These are phyloP conservation scores for Termitomyces bulborhizus DNA, from an alignment of 768 basidiomycete genomes.

Conservation along the genomic window DNA sequence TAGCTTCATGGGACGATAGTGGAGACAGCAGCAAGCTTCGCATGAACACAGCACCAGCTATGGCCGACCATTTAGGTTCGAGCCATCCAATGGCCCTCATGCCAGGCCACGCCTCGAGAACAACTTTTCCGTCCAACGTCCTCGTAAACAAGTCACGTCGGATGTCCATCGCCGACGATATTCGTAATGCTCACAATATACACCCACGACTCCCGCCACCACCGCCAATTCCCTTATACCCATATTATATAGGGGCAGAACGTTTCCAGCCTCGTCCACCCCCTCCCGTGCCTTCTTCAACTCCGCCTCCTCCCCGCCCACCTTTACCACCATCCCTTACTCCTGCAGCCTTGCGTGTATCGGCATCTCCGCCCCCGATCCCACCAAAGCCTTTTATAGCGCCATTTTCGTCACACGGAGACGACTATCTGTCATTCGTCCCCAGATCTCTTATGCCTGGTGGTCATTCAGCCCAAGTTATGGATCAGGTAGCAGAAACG, in stretches of 20 bases:
- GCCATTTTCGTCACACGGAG: not conserved
- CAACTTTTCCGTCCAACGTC: conserved; percentile 18
- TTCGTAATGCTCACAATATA: conserved; percentile 11
- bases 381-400: conserved; percentile 31
- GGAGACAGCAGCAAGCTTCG: conserved; percentile 11
- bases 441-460: conserved; percentile 1
- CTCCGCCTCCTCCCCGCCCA: conserved; percentile 21
- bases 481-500: not conserved
- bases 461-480: not conserved
- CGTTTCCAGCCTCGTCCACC: conserved; percentile 22
- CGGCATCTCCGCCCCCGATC: conserved; percentile 26
- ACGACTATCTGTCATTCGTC: not conserved
- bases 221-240: conserved; percentile 24
- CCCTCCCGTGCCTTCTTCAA: conserved; percentile 12
- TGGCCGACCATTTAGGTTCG: conserved; percentile 9
- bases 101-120: conserved; percentile 15
- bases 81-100: conserved; percentile 16
- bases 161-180: conserved; percentile 13
- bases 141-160: conserved; percentile 12
- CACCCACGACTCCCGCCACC: not conserved
- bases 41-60: conserved; percentile 18
- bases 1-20: conserved; percentile 13
- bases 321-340: conserved; percentile 13
- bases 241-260: conserved; percentile 23
- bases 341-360: conserved; percentile 6